phyloP scores from a whole-genome alignment of 805 yeast species.

The Saccharomycopsis sp. region DNA sequence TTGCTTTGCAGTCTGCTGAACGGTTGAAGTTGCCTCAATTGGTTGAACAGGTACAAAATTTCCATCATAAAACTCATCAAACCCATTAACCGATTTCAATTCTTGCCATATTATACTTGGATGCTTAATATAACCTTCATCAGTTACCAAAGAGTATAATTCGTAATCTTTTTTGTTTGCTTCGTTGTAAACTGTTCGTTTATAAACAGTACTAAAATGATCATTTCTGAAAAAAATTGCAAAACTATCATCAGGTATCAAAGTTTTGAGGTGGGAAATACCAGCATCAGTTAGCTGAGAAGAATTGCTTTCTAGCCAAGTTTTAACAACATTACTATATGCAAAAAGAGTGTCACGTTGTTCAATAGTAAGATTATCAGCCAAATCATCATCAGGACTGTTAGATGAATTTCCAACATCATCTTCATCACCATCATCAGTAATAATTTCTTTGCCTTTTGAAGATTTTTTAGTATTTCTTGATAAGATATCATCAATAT shows the following conservation, averaged over 20 bases:
- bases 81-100: constrained; percentile 58
- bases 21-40: not conserved
- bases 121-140: constrained; percentile 49
- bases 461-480: not conserved
- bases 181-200: constrained; percentile 23
- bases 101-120: constrained; percentile 76
- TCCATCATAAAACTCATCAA: constrained; percentile 68
- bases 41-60: constrained; percentile 41
- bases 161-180: constrained; percentile 36
- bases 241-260: constrained; percentile 45
- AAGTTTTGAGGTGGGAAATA: constrained; percentile 36
- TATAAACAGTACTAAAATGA: constrained; percentile 68
- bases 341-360: constrained; percentile 9
- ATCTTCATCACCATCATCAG: not conserved
- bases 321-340: constrained; percentile 27
- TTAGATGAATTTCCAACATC: not conserved
- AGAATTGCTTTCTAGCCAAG: constrained; percentile 53
- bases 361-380: not conserved
- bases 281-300: constrained; percentile 78
- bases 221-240: constrained; percentile 83
- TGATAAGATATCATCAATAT: constrained; percentile 31
- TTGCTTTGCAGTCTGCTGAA: not conserved
- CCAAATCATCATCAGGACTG: constrained; percentile 26
- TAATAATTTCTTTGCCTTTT: not conserved
- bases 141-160: constrained; percentile 66